phyloP scores from a whole-genome alignment of 1,139 yeast genomes.

The Saccharomycopsis crataegensis region DNA sequence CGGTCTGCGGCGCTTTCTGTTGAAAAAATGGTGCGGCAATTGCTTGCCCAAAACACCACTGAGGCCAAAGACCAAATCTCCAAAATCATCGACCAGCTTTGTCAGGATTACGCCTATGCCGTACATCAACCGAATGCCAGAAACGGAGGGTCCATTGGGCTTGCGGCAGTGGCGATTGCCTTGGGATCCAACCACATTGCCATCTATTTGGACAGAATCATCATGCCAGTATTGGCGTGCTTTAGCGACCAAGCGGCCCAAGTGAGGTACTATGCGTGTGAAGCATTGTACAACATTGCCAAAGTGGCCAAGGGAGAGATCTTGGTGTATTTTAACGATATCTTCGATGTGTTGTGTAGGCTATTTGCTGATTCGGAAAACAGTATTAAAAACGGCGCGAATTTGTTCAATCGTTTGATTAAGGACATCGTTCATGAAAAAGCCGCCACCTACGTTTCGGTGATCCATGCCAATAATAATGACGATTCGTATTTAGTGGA shows the following conservation, averaged over 20 bases:
- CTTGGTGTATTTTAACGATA: slow-evolving; percentile 82
- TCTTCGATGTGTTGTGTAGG: slow-evolving; percentile 85
- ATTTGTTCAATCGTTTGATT: slow-evolving; percentile 78
- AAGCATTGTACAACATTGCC: slow-evolving; percentile 90
- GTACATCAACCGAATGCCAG: slow-evolving; percentile 72
- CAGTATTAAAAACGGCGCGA: slow-evolving; percentile 94
- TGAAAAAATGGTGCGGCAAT: slow-evolving; percentile 71
- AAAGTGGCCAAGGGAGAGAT: slow-evolving; percentile 97
- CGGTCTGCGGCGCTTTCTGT: slow-evolving; percentile 90
- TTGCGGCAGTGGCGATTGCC: slow-evolving; percentile 75
- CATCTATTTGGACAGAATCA: slow-evolving; percentile 70
- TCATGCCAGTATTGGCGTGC: slow-evolving; percentile 91
- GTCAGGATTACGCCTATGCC: slow-evolving; percentile 67
- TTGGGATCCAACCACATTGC: slow-evolving; percentile 66
- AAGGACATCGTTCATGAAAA: slow-evolving; percentile 95
- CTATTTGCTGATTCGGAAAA: slow-evolving; percentile 89
- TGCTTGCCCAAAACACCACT: slow-evolving; percentile 40
- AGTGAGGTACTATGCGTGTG: slow-evolving; percentile 96
- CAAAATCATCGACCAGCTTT: slow-evolving; percentile 57
- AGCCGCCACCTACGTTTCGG: slow-evolving; percentile 85
- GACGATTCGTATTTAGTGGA: neutral
- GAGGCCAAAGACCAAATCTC: slow-evolving; percentile 65
- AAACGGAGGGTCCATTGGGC: slow-evolving; percentile 69
- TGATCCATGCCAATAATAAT: slow-evolving; percentile 40
- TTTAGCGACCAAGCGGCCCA: slow-evolving; percentile 96